Evolutionary conservation across 441 rosid genomes (phyloP), one percentile per base, ranked within the genome.

Genomic region (Gossypium davidsonii): DNA sequence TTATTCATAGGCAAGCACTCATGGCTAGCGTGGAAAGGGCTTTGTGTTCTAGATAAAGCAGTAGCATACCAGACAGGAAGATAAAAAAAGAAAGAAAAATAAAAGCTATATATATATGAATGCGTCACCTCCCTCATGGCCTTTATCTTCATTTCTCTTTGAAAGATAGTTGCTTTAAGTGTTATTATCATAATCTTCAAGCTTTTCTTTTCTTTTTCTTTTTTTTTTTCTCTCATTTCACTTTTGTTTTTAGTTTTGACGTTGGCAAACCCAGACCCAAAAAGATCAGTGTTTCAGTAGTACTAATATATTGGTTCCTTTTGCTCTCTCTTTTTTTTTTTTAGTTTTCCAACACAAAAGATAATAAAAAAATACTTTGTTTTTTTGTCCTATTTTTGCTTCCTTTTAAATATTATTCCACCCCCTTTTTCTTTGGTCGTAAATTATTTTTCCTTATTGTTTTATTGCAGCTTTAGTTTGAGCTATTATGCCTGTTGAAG

Each of bases 351-450:
- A 51, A 51, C 20, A 1, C 7, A 51, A 51, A 48, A 48, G 46
- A 39, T 39, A 39, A 39, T 48, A 48, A 1, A 51, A 37, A 51
- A 51, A 6, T 17, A 60, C 72, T 62, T 55, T 72, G 73, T 39
- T 62, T 61, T 72, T 66, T 60, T 71, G 71, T 75, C 79, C 21
- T 17, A n/a, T 51, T 53, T 14, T 53, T 9, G 11, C 46, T 39
- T 57, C n/a, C 61, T 26, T 58, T 65, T 18, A 18, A 51, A 64
- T 63, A 18, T 62, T 37, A 17, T 20, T 37, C 11, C 4, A 37
- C 34, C 11, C 11, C 11, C 11, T 8, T 63, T 37, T 63, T 3
- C 18, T 17, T 39, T 39, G 46, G 46, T 39, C 46, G 11, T 39
- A 17, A 37, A 23, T 9, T 12, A 4, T 10, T 6, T 68, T 55